These are phyloP conservation scores for Nicotiana noctiflora DNA, from an alignment of 257 asterid genomes.

Conservation along the genomic window DNA sequence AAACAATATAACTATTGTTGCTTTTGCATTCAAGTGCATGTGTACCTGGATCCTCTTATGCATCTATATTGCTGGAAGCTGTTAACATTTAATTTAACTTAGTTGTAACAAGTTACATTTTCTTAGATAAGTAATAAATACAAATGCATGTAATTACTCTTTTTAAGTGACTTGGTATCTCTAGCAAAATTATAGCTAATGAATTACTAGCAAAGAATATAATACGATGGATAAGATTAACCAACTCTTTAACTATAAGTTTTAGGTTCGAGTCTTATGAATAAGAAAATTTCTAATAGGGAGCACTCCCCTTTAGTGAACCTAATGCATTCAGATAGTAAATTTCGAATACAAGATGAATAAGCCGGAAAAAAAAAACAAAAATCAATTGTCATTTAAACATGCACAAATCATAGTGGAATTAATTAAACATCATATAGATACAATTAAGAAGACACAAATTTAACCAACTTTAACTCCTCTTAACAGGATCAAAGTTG, in stretches of 20 bases:
- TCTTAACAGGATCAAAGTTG: conserved; percentile 85
- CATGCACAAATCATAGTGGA: not conserved
- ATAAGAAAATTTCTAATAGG: too few relatives aligned
- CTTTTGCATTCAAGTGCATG: not conserved
- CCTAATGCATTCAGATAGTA: not conserved
- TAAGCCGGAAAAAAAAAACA: too few relatives aligned
- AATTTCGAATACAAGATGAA: too few relatives aligned
- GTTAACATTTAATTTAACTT: too few relatives aligned
- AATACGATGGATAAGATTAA: too few relatives aligned
- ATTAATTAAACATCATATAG: not conserved
- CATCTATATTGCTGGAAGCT: not conserved
- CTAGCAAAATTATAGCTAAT: not conserved
- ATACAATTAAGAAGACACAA: not conserved
- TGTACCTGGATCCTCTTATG: not conserved
- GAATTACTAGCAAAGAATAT: not conserved
- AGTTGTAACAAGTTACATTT: too few relatives aligned
- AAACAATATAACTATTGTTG: not conserved
- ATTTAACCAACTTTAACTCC: conserved; percentile 47
- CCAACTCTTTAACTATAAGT: not conserved
- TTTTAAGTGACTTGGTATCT: too few relatives aligned
- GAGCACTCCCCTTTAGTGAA: not conserved
- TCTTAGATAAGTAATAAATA: too few relatives aligned
- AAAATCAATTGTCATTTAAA: not conserved
- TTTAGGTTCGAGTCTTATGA: too few relatives aligned
- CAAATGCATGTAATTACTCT: too few relatives aligned